Percentiles rank a stretch among this genome's conserved stretches.
Conservation (phyloP, 2,329 filamentous ascomycete species). For the Cryphonectria parasitica region DNA sequence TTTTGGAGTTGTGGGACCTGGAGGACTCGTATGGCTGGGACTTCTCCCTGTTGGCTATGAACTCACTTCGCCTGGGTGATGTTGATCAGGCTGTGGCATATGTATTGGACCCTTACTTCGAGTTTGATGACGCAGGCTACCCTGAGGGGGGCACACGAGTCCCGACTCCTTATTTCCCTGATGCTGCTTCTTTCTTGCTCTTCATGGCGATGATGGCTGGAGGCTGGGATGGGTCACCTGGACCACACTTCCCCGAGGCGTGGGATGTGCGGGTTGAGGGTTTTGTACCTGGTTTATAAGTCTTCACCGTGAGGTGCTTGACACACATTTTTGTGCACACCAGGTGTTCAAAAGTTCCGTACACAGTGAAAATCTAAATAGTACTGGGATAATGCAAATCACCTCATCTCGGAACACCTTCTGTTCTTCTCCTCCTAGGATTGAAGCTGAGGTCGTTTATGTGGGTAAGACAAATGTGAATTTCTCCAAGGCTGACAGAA, state of each 20-base stretch:
- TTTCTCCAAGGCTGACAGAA: neutral
- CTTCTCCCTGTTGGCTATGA: slow-evolving; percentile 51
- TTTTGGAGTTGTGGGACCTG: slow-evolving; percentile 44
- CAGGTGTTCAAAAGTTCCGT: neutral
- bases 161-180: slow-evolving; percentile 62
- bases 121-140: slow-evolving; percentile 62
- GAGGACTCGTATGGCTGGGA: slow-evolving; percentile 49
- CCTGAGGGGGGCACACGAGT: slow-evolving; percentile 56
- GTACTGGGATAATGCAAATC: neutral
- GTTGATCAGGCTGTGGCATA: slow-evolving; percentile 44
- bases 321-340: neutral
- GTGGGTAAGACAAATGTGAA: neutral
- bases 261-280: slow-evolving; percentile 55
- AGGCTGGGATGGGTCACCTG: slow-evolving; percentile 57
- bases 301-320: neutral
- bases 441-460: neutral
- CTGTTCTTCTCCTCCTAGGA: neutral
- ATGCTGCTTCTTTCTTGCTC: slow-evolving; percentile 52
- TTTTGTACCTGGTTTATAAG: slow-evolving; percentile 45
- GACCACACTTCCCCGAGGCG: slow-evolving; percentile 48
- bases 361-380: neutral
- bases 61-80: slow-evolving; percentile 46
- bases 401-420: neutral
- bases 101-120: slow-evolving; percentile 53
- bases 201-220: slow-evolving; percentile 61